phyloP scores from a whole-genome alignment of 352 stramenopile species.

The Phytophthora foliorum region DNA sequence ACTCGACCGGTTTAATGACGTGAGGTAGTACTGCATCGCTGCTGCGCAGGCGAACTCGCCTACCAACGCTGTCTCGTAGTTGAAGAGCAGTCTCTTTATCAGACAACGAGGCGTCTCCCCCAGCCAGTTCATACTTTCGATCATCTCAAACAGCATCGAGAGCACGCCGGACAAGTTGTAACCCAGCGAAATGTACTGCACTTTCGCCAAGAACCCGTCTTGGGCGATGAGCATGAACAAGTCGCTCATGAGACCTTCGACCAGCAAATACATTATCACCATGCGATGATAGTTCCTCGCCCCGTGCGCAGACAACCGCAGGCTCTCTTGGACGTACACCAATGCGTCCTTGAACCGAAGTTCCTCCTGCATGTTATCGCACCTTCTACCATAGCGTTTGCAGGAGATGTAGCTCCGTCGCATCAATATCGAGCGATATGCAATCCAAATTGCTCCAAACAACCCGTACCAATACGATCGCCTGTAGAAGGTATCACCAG shows the following conservation, averaged over 20 bases:
- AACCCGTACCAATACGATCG: constrained; percentile 24
- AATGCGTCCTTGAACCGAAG: constrained; percentile 7
- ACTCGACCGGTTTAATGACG: constrained; percentile 23
- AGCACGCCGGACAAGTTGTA: constrained; percentile 31
- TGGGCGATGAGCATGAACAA: constrained; percentile 33
- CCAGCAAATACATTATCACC: constrained; percentile 25
- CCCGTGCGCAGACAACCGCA: constrained; percentile 16
- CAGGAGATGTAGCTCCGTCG: constrained; percentile 16
- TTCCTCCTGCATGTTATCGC: constrained; percentile 18
- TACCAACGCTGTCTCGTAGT: constrained; percentile 30
- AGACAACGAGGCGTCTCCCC: not conserved
- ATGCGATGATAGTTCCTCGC: constrained; percentile 32
- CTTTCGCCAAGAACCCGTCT: constrained; percentile 20
- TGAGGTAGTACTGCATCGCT: constrained; percentile 28
- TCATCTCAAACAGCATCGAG: constrained; percentile 31
- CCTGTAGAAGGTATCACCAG: constrained; percentile 5
- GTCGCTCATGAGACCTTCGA: constrained; percentile 34
- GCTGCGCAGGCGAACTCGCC: constrained; percentile 23
- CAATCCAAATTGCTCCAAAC: constrained; percentile 23
- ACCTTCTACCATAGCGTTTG: constrained; percentile 13
- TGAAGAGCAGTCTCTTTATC: constrained; percentile 29
- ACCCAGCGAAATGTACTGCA: constrained; percentile 29
- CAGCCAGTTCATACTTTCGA: constrained; percentile 23
- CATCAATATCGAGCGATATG: constrained; percentile 15
- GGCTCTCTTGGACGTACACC: constrained; percentile 31